These are phyloP conservation scores for Ostreobium quekettii DNA, from an alignment of 139 green algal species.

Conservation along the genomic window DNA sequence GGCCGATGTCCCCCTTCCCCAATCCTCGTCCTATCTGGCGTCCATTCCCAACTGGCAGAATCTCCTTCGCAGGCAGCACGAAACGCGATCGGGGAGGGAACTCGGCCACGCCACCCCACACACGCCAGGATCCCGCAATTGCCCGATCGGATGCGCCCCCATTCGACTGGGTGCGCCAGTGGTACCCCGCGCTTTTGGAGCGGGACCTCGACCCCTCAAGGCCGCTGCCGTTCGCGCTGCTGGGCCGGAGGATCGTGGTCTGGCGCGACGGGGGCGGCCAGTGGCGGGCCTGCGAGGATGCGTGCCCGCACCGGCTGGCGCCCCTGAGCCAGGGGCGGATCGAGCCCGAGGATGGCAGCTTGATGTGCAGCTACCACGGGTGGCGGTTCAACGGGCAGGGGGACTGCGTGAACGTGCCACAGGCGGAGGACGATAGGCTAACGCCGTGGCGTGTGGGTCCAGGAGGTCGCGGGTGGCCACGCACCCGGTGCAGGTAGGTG, in stretches of 20 bases:
- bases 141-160: neutral
- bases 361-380: constrained; percentile 46
- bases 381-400: constrained; percentile 39
- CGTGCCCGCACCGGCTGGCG: constrained; percentile 34
- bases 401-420: constrained; percentile 37
- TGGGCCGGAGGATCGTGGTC: constrained; percentile 28
- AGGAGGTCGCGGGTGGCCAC: no score
- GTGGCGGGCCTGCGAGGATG: constrained; percentile 30
- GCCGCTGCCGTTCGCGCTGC: constrained; percentile 20
- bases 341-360: constrained; percentile 28
- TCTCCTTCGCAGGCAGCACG: no score
- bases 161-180: constrained; percentile 26
- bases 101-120: no score
- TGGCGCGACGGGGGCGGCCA: constrained; percentile 24
- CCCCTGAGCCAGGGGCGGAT: constrained; percentile 46
- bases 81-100: no score
- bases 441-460: no score
- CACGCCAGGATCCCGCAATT: no score
- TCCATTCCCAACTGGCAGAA: no score
- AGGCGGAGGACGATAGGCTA: constrained; percentile 16
- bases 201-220: constrained; percentile 17
- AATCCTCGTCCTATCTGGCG: no score
- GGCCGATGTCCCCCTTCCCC: no score
- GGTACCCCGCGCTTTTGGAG: constrained; percentile 21
- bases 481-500: no score